Base-by-base conservation (phyloP, 2,329 filamentous ascomycete genomes). In the Scorias spongiosa region DNA sequence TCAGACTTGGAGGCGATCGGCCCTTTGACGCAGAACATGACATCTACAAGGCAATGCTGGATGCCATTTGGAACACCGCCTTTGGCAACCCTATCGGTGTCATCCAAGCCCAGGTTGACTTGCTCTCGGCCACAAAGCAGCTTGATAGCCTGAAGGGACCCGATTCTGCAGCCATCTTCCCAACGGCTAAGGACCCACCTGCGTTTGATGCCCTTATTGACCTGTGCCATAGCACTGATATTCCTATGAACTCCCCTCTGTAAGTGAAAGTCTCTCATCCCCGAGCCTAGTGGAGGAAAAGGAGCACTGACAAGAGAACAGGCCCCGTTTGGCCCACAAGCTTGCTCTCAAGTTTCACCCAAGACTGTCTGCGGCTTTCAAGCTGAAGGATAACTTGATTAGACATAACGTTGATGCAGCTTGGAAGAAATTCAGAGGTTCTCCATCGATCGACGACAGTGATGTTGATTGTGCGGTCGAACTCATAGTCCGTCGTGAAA, bases 41-140 rank as follows among this genome's bases (percentile, higher is more conserved):
- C 44, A 53, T 68, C 26, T 50, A 53, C 44, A 50, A 60, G 28
- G 57, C 54, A 0, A 57, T 61, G 0, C 50, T 68, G 20, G 64
- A 68, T 46, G 59, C 54, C 11, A 63, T 66, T 26, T 67, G 60
- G 60, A 61, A 58, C 0, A 58, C 57, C 8, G 49, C 62, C 0
- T 55, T 66, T 11, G 65, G 63, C 2, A 54, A 57, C 2, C 49
- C 61, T n/a, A 53, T 60, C n/a, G 57, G 59, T 2, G 51, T 60
- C 2, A 56, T 48, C n/a, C 44, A 40, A 12, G 42, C 30, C 3
- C 50, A 54, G 30, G 39, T 47, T 11, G 37, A 46, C 10, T 37
- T 46, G 10, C 41, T 58, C 9, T 39, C 46, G 2, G 20, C 37
- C 5, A 11, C 48, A 2, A 30, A 48, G 2, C 40, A 43, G 1